Evolutionary conservation across 1,139 yeast species (phyloP).

Genomic region (Kodamaea alishanica): DNA sequence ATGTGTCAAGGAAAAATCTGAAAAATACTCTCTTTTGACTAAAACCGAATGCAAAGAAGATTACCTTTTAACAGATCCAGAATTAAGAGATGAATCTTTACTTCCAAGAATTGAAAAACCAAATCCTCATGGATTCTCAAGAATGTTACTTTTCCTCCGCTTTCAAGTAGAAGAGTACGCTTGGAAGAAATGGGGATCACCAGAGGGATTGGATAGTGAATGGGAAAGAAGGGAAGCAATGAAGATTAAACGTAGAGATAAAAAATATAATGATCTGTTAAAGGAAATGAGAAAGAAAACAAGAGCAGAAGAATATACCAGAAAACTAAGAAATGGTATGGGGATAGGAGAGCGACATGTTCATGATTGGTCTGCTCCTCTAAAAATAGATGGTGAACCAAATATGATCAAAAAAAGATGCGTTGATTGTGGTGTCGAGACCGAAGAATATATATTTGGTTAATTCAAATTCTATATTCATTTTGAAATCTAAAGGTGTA

Average conservation of each 20-base stretch:
- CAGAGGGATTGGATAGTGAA: slow-evolving; percentile 85
- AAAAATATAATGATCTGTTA: slow-evolving; percentile 69
- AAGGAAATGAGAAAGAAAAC: slow-evolving; percentile 86
- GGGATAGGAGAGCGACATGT: slow-evolving; percentile 54
- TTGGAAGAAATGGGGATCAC: slow-evolving; percentile 91
- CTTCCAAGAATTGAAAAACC: slow-evolving; percentile 83
- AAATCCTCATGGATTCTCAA: slow-evolving; percentile 89
- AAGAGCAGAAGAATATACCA: slow-evolving; percentile 85
- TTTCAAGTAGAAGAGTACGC: slow-evolving; percentile 92
- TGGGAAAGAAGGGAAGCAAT: slow-evolving; percentile 80
- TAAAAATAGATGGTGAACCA: slow-evolving; percentile 31
- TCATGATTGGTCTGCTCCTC: slow-evolving; percentile 75
- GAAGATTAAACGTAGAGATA: slow-evolving; percentile 71
- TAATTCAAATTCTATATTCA: neutral
- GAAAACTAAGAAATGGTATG: slow-evolving; percentile 58
- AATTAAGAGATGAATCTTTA: slow-evolving; percentile 64
- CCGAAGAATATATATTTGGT: slow-evolving; percentile 53
- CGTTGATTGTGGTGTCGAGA: slow-evolving; percentile 77
- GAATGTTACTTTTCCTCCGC: slow-evolving; percentile 89
- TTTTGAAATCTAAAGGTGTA: too few species aligned
- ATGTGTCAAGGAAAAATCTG: slow-evolving; percentile 72
- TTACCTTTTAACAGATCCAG: slow-evolving; percentile 89
- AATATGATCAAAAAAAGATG: slow-evolving; percentile 60
- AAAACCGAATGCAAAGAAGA: slow-evolving; percentile 95
- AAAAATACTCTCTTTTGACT: slow-evolving; percentile 84